These are phyloP conservation scores for Umbilicus rupestris DNA, from an alignment of 164 flowering plant genomes.

Conservation along the genomic window DNA sequence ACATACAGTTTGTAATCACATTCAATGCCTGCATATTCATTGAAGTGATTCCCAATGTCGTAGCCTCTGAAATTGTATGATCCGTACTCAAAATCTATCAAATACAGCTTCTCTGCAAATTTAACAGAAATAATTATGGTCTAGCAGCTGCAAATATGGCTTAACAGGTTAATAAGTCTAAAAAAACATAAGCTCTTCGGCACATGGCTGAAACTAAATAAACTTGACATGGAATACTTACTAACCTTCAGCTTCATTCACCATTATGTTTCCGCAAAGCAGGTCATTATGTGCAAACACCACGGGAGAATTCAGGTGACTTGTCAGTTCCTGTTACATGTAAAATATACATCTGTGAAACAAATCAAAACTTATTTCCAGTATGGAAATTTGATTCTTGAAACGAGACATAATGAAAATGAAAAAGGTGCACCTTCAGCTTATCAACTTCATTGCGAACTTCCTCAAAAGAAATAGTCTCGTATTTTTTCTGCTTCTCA, in stretches of 20 bases:
- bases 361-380: background rate
- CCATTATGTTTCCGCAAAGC: conserved; percentile 92
- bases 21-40: conserved; percentile 96
- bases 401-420: background rate
- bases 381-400: background rate
- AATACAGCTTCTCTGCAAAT: conserved; percentile 64
- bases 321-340: conserved; percentile 60
- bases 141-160: background rate
- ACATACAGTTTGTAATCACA: conserved; percentile 88
- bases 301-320: conserved; percentile 65
- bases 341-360: background rate
- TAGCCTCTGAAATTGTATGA: conserved; percentile 89
- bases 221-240: conserved; percentile 9
- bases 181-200: background rate
- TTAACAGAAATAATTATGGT: background rate
- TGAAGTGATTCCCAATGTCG: conserved; percentile 98
- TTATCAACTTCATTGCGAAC: conserved; percentile 42
- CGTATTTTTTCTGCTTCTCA: conserved; percentile 60
- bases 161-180: background rate
- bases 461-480: conserved; percentile 60
- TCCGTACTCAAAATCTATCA: conserved; percentile 97
- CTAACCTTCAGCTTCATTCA: conserved; percentile 87
- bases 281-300: conserved; percentile 91
- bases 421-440: conserved; percentile 50
- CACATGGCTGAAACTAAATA: background rate